Base-by-base conservation (phyloP, 306 rosid species). In the Morella rubra region DNA sequence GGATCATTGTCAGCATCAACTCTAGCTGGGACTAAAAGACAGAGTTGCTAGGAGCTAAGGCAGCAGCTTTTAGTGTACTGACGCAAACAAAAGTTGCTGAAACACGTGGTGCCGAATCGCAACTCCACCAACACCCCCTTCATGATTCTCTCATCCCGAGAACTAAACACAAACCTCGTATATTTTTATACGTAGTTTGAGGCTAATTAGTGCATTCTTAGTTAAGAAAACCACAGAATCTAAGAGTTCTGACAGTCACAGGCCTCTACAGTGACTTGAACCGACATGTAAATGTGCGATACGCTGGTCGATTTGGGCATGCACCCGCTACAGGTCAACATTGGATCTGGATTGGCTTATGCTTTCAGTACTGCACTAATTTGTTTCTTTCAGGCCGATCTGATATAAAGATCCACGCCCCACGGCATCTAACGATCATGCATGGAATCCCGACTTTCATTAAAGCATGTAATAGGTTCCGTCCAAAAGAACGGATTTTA, bases 121-220 rank as follows among this genome's bases (percentile, higher is more conserved):
- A 11, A 8, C 18, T 42, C 71, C 71, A 65, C 50, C 4, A 65
- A 42, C 71, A 55, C 15, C 54, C 40, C 8, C 50, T 22, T 22
- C 55, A 44, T 53, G 37, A 32, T 61, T 47, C 72, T 62, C 80
- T 16, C 74, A 20, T 70, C 20, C 68, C 58, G 5, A 55, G 41
- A 49, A 75, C 58, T 5, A 72, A 59, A 65, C 65, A 16, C 74
- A 81, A 87, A 82, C 89, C 90, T 90, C 81, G 85, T 84, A 87
- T 87, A 8, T 16, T 18, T 13, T 50, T 71, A 15, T 46, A 15
- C 78, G 9, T 80, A 32, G n/a, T 80, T 79, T 79, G 80, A 84
- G 46, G 70, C 75, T 69, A 74, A 76, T 81, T 71, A 61, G 52
- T 22, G 71, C 72, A 72, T 49, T 69, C 71, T 54, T 47, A 47